Base-by-base conservation (phyloP, 164 flowering plant genomes). In the Nymphaea colorata region DNA sequence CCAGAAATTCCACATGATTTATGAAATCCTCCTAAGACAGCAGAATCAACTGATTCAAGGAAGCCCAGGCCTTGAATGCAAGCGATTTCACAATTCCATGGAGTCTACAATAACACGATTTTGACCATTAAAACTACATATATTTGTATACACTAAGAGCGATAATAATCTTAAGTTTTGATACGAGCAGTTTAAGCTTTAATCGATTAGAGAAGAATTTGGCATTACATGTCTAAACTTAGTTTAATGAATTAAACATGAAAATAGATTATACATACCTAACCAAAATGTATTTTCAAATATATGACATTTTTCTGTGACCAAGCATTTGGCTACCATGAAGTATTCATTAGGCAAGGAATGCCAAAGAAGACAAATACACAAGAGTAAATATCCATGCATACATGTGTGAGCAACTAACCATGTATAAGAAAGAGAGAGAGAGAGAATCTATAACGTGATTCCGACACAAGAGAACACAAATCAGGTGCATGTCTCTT, bases 31-130 rank as follows among this genome's bases (percentile, higher is more conserved):
- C 77, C 72, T 47, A 65, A 65, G 76, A 41, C 66, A 41, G 63
- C 66, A 70, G 70, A 70, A 53, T 75, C 74, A 10, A 79, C 75
- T 62, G 51, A 71, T 70, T 82, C 86, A 55, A 53, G 42, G 59
- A 69, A 62, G 69, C 62, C 74, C 67, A 71, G 82, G 71, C 70
- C 74, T 72, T 81, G 68, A 42, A 45, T 44, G 42, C 77, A 77
- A 70, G 71, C 61, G 44, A 70, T 66, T 66, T 82, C 83, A 77
- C 76, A 81, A 79, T 78, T 80, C 90, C 85, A 80, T 59, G 62
- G 79, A 70, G 68, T 70, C 76, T 68, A 69, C 63, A 67, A 36
- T 11, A 70, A 43, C 57, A 68, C 66, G 43, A 66, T 51, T 64
- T 16, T 59, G 47, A 70, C 53, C 68, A 43, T 67, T 59, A 45